Base-by-base conservation (phyloP, 2,329 filamentous ascomycete genomes). In the Chaetomiaceae sp. region DNA sequence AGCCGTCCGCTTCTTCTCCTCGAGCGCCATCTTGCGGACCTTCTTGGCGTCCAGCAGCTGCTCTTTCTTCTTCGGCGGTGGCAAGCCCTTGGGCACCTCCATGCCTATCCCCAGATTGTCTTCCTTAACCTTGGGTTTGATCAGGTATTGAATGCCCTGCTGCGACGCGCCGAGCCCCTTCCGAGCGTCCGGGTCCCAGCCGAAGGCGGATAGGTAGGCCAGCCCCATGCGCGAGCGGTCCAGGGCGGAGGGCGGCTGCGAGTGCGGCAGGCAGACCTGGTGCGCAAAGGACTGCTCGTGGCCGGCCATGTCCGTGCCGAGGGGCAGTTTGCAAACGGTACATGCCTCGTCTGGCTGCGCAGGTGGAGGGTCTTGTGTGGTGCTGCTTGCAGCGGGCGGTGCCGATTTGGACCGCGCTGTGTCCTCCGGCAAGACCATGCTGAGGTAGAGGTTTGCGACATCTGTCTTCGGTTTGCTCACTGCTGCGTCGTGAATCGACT, bases 61-160 rank as follows among this genome's bases (percentile, higher is more conserved):
- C 56, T 70, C 69, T 58, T 68, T 66, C 47, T 66, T 68, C 50
- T 64, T 66, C 51, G 62, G 66, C 60, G 50, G 60, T 64, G 52
- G 60, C 65, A 67, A 50, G 18, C 68, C 60, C 49, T 69, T 69
- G 9, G 71, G 66, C 8, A 71, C 58, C 15, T 62, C 54, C 4
- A 75, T 71, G 0, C 89, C 88, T 20, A 95, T 65, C 0, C 90
- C 91, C 7, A 85, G 68, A 3, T 77, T 88, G 60, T 91, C 80
- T 35, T 82, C 76, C 66, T 95, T 95, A 45, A 76, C 69, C 48
- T 73, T 76, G 1, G 78, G 70, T 61, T 88, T 88, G 52, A 96
- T 72, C 1, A 90, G 90, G 54, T 81, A 83, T 33, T 83, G 73
- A 50, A 88, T 83, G 3, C 90, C 90, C 54, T 85, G 78, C 1